Conservation (phyloP, 2,329 filamentous ascomycete species). For the Pseudogymnoascus sp. region DNA sequence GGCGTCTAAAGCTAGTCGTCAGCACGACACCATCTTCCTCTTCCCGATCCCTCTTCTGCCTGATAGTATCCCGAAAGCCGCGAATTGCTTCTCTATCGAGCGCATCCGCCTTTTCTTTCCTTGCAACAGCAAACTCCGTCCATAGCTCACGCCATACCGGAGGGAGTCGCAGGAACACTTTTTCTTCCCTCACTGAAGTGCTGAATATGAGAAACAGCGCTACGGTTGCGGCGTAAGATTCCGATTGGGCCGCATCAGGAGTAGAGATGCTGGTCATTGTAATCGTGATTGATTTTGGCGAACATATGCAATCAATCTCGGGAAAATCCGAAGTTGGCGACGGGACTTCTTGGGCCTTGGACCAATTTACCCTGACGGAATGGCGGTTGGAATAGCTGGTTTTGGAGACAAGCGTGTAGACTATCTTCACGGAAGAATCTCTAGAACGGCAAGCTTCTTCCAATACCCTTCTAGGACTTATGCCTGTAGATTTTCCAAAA, state of each 20-base stretch:
- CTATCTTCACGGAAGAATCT: slow-evolving; percentile 62
- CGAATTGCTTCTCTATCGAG: slow-evolving; percentile 64
- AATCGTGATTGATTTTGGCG: slow-evolving; percentile 53
- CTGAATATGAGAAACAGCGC: slow-evolving; percentile 78
- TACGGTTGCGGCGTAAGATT: slow-evolving; percentile 75
- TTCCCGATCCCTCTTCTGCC: slow-evolving; percentile 61
- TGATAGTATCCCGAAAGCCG: slow-evolving; percentile 63
- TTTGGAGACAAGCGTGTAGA: slow-evolving; percentile 64
- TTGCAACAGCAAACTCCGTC: slow-evolving; percentile 66
- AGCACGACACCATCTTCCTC: slow-evolving; percentile 70
- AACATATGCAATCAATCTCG: slow-evolving; percentile 27
- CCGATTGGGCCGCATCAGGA: slow-evolving; percentile 72
- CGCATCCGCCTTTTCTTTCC: slow-evolving; percentile 64
- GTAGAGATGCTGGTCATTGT: slow-evolving; percentile 72
- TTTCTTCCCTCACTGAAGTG: slow-evolving; percentile 76
- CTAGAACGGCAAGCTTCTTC: slow-evolving; percentile 79
- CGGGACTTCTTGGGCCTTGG: slow-evolving; percentile 58
- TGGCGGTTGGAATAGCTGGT: slow-evolving; percentile 72
- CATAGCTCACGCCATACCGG: slow-evolving; percentile 80
- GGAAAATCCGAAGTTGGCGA: slow-evolving; percentile 31
- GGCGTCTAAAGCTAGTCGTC: slow-evolving; percentile 67
- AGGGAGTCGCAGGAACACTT: slow-evolving; percentile 71
- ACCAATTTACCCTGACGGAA: slow-evolving; percentile 69
- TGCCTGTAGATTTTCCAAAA: slow-evolving; percentile 76
- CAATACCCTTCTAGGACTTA: slow-evolving; percentile 68